These are phyloP conservation scores for Alternaria incomplexa DNA, from an alignment of 2,329 filamentous ascomycete species.

Conservation along the genomic window DNA sequence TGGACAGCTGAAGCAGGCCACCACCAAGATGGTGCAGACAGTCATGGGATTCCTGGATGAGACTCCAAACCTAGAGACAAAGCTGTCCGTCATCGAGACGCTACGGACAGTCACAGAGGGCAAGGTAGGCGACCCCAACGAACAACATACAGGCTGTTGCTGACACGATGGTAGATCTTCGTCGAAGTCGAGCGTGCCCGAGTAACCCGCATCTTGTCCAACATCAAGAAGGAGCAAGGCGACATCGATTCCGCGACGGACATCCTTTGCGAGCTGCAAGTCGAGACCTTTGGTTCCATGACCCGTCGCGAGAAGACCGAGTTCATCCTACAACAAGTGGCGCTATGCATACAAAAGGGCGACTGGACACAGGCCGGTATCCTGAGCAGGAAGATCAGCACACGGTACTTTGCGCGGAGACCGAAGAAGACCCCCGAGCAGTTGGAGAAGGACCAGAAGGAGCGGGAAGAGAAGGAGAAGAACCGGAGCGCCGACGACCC, in stretches of 20 bases:
- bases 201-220: conserved; percentile 90
- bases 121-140: conserved; percentile 64
- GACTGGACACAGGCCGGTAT: conserved; percentile 98
- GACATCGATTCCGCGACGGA: conserved; percentile 90
- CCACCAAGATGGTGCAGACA: conserved; percentile 97
- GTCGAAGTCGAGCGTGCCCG: conserved; percentile 97
- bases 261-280: conserved; percentile 94
- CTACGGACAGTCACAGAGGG: conserved; percentile 95
- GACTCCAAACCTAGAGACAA: conserved; percentile 83
- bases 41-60: conserved; percentile 91
- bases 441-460: conserved; percentile 88
- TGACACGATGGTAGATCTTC: conserved; percentile 72
- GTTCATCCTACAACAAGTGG: conserved; percentile 95
- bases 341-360: conserved; percentile 90
- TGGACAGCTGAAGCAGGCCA: conserved; percentile 98
- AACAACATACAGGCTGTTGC: conserved; percentile 1
- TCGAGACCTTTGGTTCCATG: conserved; percentile 99
- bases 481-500: conserved; percentile 78
- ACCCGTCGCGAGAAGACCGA: conserved; percentile 96
- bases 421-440: conserved; percentile 89
- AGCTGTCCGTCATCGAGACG: conserved; percentile 92
- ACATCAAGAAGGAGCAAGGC: conserved; percentile 96
- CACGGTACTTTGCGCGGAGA: conserved; percentile 86
- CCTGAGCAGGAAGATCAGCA: conserved; percentile 95
- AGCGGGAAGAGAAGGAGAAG: conserved; percentile 82